These are phyloP conservation scores for Exobasidium cylindrosporum DNA, from an alignment of 1,284 basidiomycete species.

Conservation along the genomic window DNA sequence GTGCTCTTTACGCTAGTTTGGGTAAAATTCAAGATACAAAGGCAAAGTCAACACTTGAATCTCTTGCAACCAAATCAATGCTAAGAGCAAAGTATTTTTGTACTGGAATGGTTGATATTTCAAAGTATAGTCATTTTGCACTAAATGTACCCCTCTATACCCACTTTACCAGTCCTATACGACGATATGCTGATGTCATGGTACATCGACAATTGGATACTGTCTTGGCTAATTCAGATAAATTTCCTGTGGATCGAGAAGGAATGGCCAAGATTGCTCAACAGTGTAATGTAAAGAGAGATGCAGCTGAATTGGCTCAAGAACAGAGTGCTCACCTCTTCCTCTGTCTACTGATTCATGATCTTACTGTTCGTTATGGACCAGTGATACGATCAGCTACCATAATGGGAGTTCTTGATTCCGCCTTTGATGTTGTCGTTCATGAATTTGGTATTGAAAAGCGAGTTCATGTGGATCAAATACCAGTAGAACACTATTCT, in stretches of 20 bases:
- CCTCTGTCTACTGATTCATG: slow-evolving; percentile 86
- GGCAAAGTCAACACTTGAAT: slow-evolving; percentile 72
- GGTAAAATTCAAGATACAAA: slow-evolving; percentile 61
- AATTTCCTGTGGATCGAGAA: slow-evolving; percentile 95
- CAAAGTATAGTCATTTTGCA: slow-evolving; percentile 92
- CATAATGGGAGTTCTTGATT: slow-evolving; percentile 88
- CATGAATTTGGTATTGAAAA: slow-evolving; percentile 97
- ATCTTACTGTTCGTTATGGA: slow-evolving; percentile 88
- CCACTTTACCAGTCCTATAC: slow-evolving; percentile 72
- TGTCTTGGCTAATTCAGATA: slow-evolving; percentile 64
- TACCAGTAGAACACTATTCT: slow-evolving; percentile 81
- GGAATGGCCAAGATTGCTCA: slow-evolving; percentile 92
- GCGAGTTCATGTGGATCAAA: slow-evolving; percentile 95
- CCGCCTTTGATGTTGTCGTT: slow-evolving; percentile 89
- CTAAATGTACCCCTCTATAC: slow-evolving; percentile 90
- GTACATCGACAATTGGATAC: slow-evolving; percentile 86
- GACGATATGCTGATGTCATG: slow-evolving; percentile 80
- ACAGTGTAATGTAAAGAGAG: slow-evolving; percentile 71
- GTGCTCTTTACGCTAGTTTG: slow-evolving; percentile 79
- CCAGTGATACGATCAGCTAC: slow-evolving; percentile 82
- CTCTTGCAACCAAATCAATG: slow-evolving; percentile 83
- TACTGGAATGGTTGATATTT: slow-evolving; percentile 96
- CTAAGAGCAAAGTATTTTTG: slow-evolving; percentile 96
- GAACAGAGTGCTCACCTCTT: slow-evolving; percentile 94
- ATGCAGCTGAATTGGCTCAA: slow-evolving; percentile 84